Percentiles rank a stretch among this genome's conserved stretches.
Conservation (phyloP, 176 grass and related monocot species). For the Sorghum bicolor region DNA sequence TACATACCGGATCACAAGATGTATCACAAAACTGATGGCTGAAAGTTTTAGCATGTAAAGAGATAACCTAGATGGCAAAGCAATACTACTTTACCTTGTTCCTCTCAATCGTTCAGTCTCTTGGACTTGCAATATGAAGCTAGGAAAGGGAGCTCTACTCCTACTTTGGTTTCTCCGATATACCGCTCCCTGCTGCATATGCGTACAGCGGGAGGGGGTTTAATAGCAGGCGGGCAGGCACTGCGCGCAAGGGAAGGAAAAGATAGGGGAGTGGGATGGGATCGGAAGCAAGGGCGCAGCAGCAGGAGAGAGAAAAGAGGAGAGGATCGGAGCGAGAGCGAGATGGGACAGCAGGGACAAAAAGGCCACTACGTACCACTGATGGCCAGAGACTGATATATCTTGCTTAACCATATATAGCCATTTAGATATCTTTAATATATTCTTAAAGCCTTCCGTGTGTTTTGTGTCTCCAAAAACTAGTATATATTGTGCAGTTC, state of each 20-base stretch:
- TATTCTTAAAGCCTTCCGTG: neutral
- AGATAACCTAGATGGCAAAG: slow-evolving; percentile 24
- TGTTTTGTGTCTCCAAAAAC: neutral
- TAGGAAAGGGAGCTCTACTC: too few species aligned
- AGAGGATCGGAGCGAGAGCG: neutral
- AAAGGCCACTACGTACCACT: too few species aligned
- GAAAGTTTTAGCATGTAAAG: slow-evolving; percentile 5
- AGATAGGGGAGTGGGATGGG: neutral
- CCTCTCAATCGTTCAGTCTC: too few species aligned
- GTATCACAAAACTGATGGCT: neutral
- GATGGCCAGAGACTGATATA: neutral
- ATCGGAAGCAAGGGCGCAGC: neutral
- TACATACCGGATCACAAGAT: neutral
- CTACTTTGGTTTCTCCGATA: neutral
- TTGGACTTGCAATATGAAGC: too few species aligned
- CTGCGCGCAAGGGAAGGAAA: neutral
- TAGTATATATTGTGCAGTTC: neutral
- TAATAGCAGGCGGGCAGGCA: slow-evolving; percentile 11
- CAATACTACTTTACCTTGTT: neutral
- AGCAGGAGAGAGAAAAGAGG: neutral
- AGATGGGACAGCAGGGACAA: too few species aligned
- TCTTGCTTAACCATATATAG: slow-evolving; percentile 51
- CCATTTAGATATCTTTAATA: slow-evolving; percentile 18
- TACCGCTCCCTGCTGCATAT: neutral
- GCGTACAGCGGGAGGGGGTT: neutral